Base-by-base conservation (phyloP, 345 rosid genomes). In the Durio zibethinus region DNA sequence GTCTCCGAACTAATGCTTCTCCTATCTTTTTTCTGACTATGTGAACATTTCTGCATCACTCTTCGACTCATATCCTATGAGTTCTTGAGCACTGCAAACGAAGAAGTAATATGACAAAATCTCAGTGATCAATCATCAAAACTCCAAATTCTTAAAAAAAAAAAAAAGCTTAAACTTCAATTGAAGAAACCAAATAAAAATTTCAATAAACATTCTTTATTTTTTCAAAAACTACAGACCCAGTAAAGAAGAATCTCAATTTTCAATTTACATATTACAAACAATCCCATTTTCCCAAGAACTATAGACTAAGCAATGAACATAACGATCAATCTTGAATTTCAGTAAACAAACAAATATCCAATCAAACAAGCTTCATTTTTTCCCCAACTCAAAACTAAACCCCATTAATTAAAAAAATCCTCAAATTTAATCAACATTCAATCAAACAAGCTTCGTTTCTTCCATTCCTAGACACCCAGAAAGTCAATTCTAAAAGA, bases 81-180 rank as follows among this genome's bases (percentile, higher is more conserved):
- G 14, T 27, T 45, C 6, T 7, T 25, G 10, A 25, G 56, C 73
- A 45, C 38, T 27, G 54, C 56, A 68, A 68, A 68, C 9, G n/a
- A 45, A 43, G 33, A 65, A 23, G 15, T 10, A 57, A 25, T 1
- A 57, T 9, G 62, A 23, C 31, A 57, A 68, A 38, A 68, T 45
- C 73, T 15, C 73, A 68, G 7, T 68, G 54, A 45, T 68, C 54
- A 67, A n/a, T 42, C 50, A 68, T 7, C 6, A 68, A 36, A 68
- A 43, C 54, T 43, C 36, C 20, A 45, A 25, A 25, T 68, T 27
- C n/a, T 12, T 5, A n/a, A 53, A 20, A n/a, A 10, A 21, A 2
- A 11, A 12, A 23, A 2, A 10, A n/a, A 16, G 60, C 52, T 66
- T 66, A 52, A 66, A 40, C 33, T 47, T 45, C 73, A 68, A 27